A percentile compares a stretch with the other conserved stretches of the same genome.
phyloP scores from a whole-genome alignment of 441 rosid genomes.

The Jatropha multifida region DNA sequence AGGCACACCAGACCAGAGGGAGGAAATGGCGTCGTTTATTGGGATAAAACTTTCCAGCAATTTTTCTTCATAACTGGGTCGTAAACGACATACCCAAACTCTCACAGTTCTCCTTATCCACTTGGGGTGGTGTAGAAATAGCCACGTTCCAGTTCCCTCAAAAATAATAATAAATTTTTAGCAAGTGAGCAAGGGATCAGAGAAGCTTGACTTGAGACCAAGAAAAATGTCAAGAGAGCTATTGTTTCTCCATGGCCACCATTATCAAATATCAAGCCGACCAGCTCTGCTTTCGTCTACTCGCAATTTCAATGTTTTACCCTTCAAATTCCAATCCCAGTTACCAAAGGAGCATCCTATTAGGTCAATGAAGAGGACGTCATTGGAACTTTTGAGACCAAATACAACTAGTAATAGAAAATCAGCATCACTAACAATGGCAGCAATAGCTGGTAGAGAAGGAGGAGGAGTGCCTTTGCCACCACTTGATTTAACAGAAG shows the following conservation, averaged over 20 bases:
- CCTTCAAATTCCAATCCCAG: background rate
- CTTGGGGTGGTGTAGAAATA: constrained; percentile 24
- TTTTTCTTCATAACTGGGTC: too few species aligned
- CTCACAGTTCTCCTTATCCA: constrained; percentile 7
- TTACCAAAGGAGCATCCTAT: background rate
- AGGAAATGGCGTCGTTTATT: too few species aligned
- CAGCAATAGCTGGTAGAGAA: constrained; percentile 27
- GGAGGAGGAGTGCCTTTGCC: constrained; percentile 56
- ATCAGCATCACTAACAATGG: constrained; percentile 18
- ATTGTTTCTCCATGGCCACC: constrained; percentile 9
- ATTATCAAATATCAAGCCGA: constrained; percentile 9
- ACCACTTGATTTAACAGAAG: constrained; percentile 87
- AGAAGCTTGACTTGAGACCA: background rate
- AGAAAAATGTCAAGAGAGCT: constrained; percentile 15
- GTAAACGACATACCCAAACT: too few species aligned
- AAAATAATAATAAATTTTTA: background rate
- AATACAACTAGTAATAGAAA: background rate
- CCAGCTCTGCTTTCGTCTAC: background rate
- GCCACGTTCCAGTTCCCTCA: constrained; percentile 31
- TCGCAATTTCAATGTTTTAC: background rate
- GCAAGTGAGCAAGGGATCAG: background rate
- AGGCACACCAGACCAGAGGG: too few species aligned
- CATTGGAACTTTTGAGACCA: constrained; percentile 11
- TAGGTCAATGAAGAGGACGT: background rate
- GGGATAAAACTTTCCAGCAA: too few species aligned